A percentile compares a stretch with the other conserved stretches of the same genome.
Evolutionary conservation across 2,329 filamentous ascomycete genomes (phyloP).

Genomic region (Beauveria sp.): DNA sequence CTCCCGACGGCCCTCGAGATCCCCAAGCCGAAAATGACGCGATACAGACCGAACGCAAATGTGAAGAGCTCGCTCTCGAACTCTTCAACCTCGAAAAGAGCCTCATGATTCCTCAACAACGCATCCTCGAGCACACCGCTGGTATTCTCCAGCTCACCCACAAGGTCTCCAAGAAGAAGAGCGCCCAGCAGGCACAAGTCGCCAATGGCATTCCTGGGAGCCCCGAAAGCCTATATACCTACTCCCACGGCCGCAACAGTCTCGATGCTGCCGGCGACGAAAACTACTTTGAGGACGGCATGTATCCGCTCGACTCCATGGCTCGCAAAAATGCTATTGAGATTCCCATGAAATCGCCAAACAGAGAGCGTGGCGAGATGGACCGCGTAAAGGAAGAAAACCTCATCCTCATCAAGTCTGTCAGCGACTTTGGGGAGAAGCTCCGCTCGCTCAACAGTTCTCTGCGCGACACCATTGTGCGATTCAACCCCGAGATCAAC

Average conservation of each 20-base stretch:
- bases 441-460: constrained; percentile 61
- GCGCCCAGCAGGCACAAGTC: constrained; percentile 33
- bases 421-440: constrained; percentile 56
- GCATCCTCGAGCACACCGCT: constrained; percentile 81
- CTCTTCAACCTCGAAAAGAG: constrained; percentile 73
- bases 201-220: constrained; percentile 61
- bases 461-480: constrained; percentile 59
- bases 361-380: constrained; percentile 31
- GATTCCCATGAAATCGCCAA: constrained; percentile 51
- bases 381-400: constrained; percentile 10
- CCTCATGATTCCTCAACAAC: constrained; percentile 64
- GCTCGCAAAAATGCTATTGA: constrained; percentile 40
- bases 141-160: constrained; percentile 89
- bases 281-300: constrained; percentile 68
- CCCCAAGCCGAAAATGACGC: constrained; percentile 68
- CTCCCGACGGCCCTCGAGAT: constrained; percentile 50
- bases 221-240: constrained; percentile 68
- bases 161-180: constrained; percentile 57
- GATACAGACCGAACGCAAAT: constrained; percentile 66
- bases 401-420: constrained; percentile 31
- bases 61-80: constrained; percentile 76
- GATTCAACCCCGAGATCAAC: constrained; percentile 50
- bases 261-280: constrained; percentile 47
- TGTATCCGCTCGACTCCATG: constrained; percentile 57
- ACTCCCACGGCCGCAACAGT: constrained; percentile 53